phyloP scores from a whole-genome alignment of 2,329 filamentous ascomycete genomes.

The Aureobasidium sp. region DNA sequence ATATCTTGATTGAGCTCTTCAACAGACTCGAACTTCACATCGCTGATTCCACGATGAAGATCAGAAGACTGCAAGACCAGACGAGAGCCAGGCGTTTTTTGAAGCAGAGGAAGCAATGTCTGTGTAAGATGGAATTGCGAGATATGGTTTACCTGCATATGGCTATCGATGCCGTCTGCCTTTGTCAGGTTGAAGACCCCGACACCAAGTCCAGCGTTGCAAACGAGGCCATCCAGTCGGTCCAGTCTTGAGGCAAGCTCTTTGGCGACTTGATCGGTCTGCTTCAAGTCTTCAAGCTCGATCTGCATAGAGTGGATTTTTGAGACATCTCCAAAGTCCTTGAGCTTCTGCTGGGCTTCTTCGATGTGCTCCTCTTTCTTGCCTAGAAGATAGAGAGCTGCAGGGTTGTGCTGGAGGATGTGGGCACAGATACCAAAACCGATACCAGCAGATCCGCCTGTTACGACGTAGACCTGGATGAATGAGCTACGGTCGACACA shows the following conservation, averaged over 20 bases:
- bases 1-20: slow-evolving; percentile 46
- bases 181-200: slow-evolving; percentile 43
- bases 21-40: slow-evolving; percentile 38
- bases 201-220: slow-evolving; percentile 46
- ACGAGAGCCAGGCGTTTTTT: slow-evolving; percentile 39
- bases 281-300: slow-evolving; percentile 41
- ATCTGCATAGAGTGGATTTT: slow-evolving; percentile 41
- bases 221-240: slow-evolving; percentile 41
- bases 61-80: slow-evolving; percentile 46
- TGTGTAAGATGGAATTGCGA: slow-evolving; percentile 45
- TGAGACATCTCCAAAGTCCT: slow-evolving; percentile 39
- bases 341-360: slow-evolving; percentile 38
- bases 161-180: slow-evolving; percentile 45
- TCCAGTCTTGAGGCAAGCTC: slow-evolving; percentile 36
- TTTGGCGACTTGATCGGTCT: slow-evolving; percentile 41
- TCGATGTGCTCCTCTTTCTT: slow-evolving; percentile 44
- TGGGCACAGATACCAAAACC: slow-evolving; percentile 48
- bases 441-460: slow-evolving; percentile 45
- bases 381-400: slow-evolving; percentile 43
- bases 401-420: slow-evolving; percentile 44
- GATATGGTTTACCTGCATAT: slow-evolving; percentile 47
- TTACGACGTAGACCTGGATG: slow-evolving; percentile 38
- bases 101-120: slow-evolving; percentile 39
- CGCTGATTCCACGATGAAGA: slow-evolving; percentile 37
- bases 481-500: background rate